Base-by-base conservation (phyloP, 306 rosid genomes). In the Pyrus bretschneideri region DNA sequence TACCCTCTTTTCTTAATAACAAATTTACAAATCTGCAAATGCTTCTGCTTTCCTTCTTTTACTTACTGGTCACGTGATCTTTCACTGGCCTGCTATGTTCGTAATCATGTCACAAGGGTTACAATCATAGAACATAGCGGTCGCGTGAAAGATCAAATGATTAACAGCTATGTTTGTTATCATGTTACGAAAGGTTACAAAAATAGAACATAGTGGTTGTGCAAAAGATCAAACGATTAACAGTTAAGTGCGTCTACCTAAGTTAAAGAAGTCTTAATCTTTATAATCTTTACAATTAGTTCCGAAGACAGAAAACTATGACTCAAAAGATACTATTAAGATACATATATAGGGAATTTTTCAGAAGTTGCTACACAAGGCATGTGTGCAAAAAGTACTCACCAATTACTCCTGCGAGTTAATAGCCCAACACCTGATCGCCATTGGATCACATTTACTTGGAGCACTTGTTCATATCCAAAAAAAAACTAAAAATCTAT, bases 211-310 rank as follows among this genome's bases (percentile, higher is more conserved):
- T 15, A 15, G 8, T 8, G 6, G 19, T 5, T 15, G 9, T 15
- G 55, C 15, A 29, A 58, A 58, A n/a, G 14, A 10, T n/a, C 4
- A 2, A 31, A 66, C 12, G 49, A 38, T 35, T 35, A 9, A 4
- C 49, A 1, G 22, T 2, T 1, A 9, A 65, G 12, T 17, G 18
- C 4, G 11, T 3, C 46, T 9, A 33, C 19, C 10, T 18, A 18
- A 3, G 44, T 11, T 15, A 9, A 64, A 8, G 69, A 31, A 6
- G 2, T 25, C 77, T 45, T 69, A 72, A 46, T 12, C 69, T 49
- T 70, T 38, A 17, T 33, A 77, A 67, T 45, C 79, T 83, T 73
- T 74, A 80, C 68, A 60, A 71, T 77, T 74, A 71, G 69, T 74
- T 83, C 54, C 73, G 62, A 73, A 70, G 40, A 57, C 65, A 19